A percentile compares a stretch with the other conserved stretches of the same genome.
These are phyloP conservation scores for Fusarium sp. DNA, from an alignment of 2,329 filamentous ascomycete genomes.

Conservation along the genomic window DNA sequence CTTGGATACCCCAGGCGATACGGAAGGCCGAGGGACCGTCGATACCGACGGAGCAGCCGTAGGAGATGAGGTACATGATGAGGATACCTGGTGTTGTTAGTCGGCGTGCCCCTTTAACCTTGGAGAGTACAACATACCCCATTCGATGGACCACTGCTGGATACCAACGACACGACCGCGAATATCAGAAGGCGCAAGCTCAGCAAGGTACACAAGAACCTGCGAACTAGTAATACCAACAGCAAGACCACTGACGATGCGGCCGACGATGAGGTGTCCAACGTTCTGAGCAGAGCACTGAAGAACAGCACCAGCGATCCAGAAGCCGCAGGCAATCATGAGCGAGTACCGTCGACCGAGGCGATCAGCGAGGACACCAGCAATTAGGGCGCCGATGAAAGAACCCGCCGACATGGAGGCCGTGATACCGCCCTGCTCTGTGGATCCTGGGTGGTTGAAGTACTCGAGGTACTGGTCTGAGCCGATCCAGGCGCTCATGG, in stretches of 20 bases:
- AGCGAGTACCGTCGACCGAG: slow-evolving; percentile 63
- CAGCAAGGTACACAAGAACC: slow-evolving; percentile 78
- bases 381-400: slow-evolving; percentile 61
- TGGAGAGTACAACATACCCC: slow-evolving; percentile 43
- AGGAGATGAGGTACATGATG: slow-evolving; percentile 80
- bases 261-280: slow-evolving; percentile 67
- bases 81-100: slow-evolving; percentile 68
- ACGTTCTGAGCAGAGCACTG: slow-evolving; percentile 73
- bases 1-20: slow-evolving; percentile 76
- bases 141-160: slow-evolving; percentile 84
- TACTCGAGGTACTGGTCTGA: slow-evolving; percentile 67
- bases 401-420: slow-evolving; percentile 66
- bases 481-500: slow-evolving; percentile 71
- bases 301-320: slow-evolving; percentile 72
- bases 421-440: slow-evolving; percentile 66
- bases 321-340: slow-evolving; percentile 63
- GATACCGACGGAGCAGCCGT: slow-evolving; percentile 71
- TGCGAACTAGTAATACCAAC: slow-evolving; percentile 79
- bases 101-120: not conserved
- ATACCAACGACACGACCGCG: slow-evolving; percentile 78
- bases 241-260: slow-evolving; percentile 75
- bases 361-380: slow-evolving; percentile 64
- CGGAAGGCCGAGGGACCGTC: slow-evolving; percentile 71
- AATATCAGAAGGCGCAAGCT: slow-evolving; percentile 71
- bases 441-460: slow-evolving; percentile 64